Evolutionary conservation across 2,329 filamentous ascomycete genomes (phyloP), one percentile per base, ranked within the genome.

Genomic region (Penicillium sp.): DNA sequence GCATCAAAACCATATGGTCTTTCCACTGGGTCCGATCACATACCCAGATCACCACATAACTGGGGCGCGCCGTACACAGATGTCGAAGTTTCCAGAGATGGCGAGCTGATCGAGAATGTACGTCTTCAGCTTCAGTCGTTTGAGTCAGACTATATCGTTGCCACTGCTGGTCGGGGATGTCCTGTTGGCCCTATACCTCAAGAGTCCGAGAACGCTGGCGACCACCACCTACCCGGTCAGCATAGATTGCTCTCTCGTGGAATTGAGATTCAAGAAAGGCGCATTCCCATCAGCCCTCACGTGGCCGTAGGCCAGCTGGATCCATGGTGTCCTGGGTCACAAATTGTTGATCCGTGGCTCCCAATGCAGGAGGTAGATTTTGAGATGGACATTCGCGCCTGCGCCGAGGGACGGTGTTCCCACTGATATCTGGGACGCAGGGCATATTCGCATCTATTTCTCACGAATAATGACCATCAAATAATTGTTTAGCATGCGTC

Each of bases 81-180:
- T 31, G 77, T 84, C 1, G 79, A 83, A 61, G 79, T 84, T 0
- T 81, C 79, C 71, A 69, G 85, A 35, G 74, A 81, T 59, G 78
- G 80, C 6, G 69, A 71, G 52, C 67, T 70, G 40, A 75, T 86
- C 52, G 69, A 79, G 4, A 80, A 85, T 63, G 83, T 87, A 19
- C 74, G 79, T 50, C 76, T 88, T 64, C 83, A 86, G 68, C 79
- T 88, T 18, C 79, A 84, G 56, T 80, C 83, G 0, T 87, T 85
- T 67, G 84, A 85, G 61, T 76, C 82, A 59, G 78, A 84, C 55
- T 87, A 83, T 66, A 81, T 88, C 72, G 75, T 88, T 64, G 82
- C 83, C 0, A 83, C 83, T 35, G 84, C 85, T 5, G 65, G 60
- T 1, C 51, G 40, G 0, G 66, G 66, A 0, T 46, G 55, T 2